Percentiles rank a stretch among this genome's conserved stretches.
These are phyloP conservation scores for Teratosphaeria viscida DNA, from an alignment of 2,329 filamentous ascomycete genomes.

Conservation along the genomic window DNA sequence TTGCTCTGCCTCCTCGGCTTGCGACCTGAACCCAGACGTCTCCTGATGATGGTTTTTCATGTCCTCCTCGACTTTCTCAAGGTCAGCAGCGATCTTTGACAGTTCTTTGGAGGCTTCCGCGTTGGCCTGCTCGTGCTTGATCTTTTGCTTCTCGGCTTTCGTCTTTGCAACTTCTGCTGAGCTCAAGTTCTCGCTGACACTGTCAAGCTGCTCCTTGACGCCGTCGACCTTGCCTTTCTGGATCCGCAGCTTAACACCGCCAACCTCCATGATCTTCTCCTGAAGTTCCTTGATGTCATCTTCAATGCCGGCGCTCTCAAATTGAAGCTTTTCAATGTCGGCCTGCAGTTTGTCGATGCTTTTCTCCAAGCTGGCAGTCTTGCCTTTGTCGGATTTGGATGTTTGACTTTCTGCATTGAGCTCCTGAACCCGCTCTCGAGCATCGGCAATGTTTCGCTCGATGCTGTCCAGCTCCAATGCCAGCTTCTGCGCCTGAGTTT, in stretches of 20 bases:
- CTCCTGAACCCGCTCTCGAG: constrained; percentile 76
- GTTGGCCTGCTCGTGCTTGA: constrained; percentile 76
- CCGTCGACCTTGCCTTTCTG: constrained; percentile 87
- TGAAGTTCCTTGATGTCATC: constrained; percentile 87
- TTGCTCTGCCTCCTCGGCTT: constrained; percentile 71
- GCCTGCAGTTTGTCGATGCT: constrained; percentile 64
- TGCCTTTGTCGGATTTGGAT: constrained; percentile 67
- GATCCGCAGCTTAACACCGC: constrained; percentile 80
- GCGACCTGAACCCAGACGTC: constrained; percentile 60
- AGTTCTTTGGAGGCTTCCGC: constrained; percentile 72
- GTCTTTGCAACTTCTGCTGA: constrained; percentile 77
- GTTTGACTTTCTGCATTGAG: constrained; percentile 65
- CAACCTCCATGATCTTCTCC: constrained; percentile 96
- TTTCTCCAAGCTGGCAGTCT: constrained; percentile 62
- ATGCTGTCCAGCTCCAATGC: constrained; percentile 79
- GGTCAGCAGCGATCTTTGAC: constrained; percentile 57
- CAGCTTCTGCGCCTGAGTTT: constrained; percentile 87
- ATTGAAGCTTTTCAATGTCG: constrained; percentile 68
- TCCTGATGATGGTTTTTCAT: constrained; percentile 66
- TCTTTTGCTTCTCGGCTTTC: constrained; percentile 86
- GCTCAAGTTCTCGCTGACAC: constrained; percentile 71
- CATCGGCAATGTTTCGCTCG: constrained; percentile 72
- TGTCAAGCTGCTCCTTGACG: constrained; percentile 73
- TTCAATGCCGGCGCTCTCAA: constrained; percentile 82
- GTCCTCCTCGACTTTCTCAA: constrained; percentile 68